Percentiles rank a stretch among this genome's conserved stretches.
Evolutionary conservation across 2,329 filamentous ascomycete genomes (phyloP).

Genomic region (Aspergillus pseudoterreus): DNA sequence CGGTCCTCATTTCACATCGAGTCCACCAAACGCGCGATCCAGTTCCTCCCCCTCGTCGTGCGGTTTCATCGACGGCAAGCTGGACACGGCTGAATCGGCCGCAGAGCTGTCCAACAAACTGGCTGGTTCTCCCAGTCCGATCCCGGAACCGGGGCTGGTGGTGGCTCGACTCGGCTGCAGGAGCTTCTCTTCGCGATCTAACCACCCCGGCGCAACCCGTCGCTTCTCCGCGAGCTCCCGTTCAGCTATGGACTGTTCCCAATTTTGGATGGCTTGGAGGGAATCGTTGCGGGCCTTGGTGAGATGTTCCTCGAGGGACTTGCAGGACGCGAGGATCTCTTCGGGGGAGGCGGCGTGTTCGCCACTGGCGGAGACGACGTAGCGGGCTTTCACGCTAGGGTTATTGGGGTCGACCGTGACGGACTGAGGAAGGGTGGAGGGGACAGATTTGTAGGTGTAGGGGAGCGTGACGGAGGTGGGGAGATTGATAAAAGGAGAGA

Average conservation of each 20-base stretch:
- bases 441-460: slow-evolving; percentile 90
- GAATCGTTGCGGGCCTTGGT: slow-evolving; percentile 65
- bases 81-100: slow-evolving; percentile 27
- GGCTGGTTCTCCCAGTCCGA: slow-evolving; percentile 12
- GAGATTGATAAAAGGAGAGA: slow-evolving; percentile 89
- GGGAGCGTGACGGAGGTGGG: slow-evolving; percentile 87
- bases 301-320: slow-evolving; percentile 72
- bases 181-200: slow-evolving; percentile 60
- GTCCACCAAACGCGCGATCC: slow-evolving; percentile 51
- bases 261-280: slow-evolving; percentile 60
- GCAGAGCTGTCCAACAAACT: slow-evolving; percentile 39
- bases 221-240: slow-evolving; percentile 62
- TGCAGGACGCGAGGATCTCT: slow-evolving; percentile 79
- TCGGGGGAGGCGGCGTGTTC: slow-evolving; percentile 83
- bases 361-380: slow-evolving; percentile 73
- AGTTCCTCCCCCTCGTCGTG: slow-evolving; percentile 50
- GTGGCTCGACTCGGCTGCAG: slow-evolving; percentile 47
- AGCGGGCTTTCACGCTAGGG: slow-evolving; percentile 54
- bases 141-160: slow-evolving; percentile 3
- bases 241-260: slow-evolving; percentile 62
- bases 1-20: slow-evolving; percentile 39
- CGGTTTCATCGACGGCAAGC: slow-evolving; percentile 39
- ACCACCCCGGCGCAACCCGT: slow-evolving; percentile 61
- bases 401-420: slow-evolving; percentile 52
- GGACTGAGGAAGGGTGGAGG: slow-evolving; percentile 77